Evolutionary conservation across 1,284 basidiomycete species (phyloP).

Genomic region (Erythrobasidium hasegawianum): DNA sequence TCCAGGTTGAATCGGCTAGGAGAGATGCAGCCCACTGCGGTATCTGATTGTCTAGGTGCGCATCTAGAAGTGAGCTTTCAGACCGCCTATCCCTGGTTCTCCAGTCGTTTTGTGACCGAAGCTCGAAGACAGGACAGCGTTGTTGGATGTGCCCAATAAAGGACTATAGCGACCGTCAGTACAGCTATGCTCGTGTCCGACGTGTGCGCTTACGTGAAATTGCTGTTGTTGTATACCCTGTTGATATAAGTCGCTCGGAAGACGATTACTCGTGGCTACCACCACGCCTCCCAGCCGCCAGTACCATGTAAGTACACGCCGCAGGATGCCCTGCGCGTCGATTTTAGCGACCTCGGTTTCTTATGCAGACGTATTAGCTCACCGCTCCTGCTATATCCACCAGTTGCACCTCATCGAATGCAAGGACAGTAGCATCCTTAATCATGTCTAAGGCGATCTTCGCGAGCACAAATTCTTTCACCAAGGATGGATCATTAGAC

Average conservation of each 20-base stretch:
- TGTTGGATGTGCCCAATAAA: conserved; percentile 63
- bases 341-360: neutral
- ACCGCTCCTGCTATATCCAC: conserved; percentile 66
- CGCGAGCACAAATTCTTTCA: conserved; percentile 50
- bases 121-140: conserved; percentile 60
- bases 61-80: conserved; percentile 52
- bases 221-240: conserved; percentile 65
- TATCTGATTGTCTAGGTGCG: conserved; percentile 42
- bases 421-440: conserved; percentile 56
- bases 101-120: conserved; percentile 52
- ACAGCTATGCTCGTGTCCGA: neutral
- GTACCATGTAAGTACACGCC: conserved; percentile 69
- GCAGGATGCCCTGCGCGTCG: conserved; percentile 53
- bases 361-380: too few species aligned
- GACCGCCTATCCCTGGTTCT: conserved; percentile 47
- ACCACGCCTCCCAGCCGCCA: conserved; percentile 71
- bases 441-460: conserved; percentile 36
- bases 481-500: conserved; percentile 51
- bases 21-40: conserved; percentile 40
- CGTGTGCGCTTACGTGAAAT: neutral
- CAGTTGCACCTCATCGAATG: conserved; percentile 69
- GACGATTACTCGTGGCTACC: conserved; percentile 54
- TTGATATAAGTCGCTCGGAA: conserved; percentile 57
- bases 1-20: conserved; percentile 41
- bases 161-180: conserved; percentile 52